Evolutionary conservation across 2,329 filamentous ascomycete genomes (phyloP).

Genomic region (Xylaria sp.): DNA sequence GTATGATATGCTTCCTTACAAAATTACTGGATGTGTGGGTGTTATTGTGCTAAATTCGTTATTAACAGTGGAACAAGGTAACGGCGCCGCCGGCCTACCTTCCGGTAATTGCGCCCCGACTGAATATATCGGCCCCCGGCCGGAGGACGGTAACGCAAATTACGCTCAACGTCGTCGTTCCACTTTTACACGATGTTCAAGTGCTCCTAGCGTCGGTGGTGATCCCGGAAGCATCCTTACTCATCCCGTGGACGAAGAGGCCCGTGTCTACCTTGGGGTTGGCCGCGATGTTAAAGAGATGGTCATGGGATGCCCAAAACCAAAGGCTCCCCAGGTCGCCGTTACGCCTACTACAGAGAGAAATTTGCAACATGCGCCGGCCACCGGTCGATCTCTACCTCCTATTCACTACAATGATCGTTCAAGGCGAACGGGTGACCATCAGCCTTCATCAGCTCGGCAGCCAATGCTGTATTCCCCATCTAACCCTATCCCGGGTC

Average conservation of each 20-base stretch:
- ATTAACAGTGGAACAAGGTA: not conserved
- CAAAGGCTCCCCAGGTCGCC: not conserved
- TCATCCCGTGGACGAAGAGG: not conserved
- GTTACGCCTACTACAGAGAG: not conserved
- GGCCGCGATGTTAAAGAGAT: constrained; percentile 27
- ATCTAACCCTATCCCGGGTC: not conserved
- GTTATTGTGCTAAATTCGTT: not conserved
- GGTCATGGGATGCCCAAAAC: constrained; percentile 26
- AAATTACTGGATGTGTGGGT: not conserved
- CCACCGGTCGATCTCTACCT: not conserved
- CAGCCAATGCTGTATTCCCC: not conserved
- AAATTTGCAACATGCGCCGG: not conserved
- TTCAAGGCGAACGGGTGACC: too few species aligned
- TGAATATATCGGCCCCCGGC: not conserved
- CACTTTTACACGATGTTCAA: constrained; percentile 20
- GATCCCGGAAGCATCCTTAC: not conserved
- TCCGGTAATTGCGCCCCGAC: not conserved
- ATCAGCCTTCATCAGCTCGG: not conserved
- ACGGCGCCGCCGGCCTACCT: not conserved
- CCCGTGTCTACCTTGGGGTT: constrained; percentile 26
- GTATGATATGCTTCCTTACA: not conserved
- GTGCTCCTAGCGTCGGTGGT: constrained; percentile 31
- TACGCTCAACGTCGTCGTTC: not conserved
- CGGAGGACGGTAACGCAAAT: not conserved
- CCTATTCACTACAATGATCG: not conserved